A percentile compares a stretch with the other conserved stretches of the same genome.
These are phyloP conservation scores for Lignosus rhinocerotis DNA, from an alignment of 1,284 basidiomycete species.

Conservation along the genomic window DNA sequence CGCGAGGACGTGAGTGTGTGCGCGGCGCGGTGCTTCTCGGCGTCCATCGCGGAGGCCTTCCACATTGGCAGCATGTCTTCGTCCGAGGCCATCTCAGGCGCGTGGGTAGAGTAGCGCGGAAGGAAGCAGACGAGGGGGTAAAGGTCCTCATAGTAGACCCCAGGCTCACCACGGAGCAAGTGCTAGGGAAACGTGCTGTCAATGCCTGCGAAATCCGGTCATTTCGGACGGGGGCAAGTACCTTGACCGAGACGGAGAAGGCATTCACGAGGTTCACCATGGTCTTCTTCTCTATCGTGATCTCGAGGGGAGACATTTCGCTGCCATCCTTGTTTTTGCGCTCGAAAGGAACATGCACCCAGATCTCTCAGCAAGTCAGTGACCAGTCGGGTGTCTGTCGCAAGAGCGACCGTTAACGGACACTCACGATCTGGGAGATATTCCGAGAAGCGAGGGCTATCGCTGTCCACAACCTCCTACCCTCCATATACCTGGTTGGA, in stretches of 20 bases:
- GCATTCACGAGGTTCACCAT: constrained; percentile 73
- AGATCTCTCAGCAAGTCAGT: constrained; percentile 43
- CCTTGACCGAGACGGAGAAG: constrained; percentile 63
- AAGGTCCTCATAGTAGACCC: constrained; percentile 45
- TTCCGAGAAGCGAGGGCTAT: constrained; percentile 55
- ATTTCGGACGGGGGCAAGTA: constrained; percentile 20
- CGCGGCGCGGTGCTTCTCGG: constrained; percentile 23
- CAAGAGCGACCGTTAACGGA: constrained; percentile 2
- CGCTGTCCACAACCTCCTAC: constrained; percentile 63
- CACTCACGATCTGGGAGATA: constrained; percentile 52
- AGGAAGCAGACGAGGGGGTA: constrained; percentile 49
- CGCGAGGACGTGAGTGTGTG: constrained; percentile 22
- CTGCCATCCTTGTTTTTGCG: constrained; percentile 39
- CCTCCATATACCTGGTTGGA: constrained; percentile 54
- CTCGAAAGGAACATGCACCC: constrained; percentile 59
- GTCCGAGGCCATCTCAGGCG: constrained; percentile 31
- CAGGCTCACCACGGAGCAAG: constrained; percentile 46
- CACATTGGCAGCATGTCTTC: constrained; percentile 60
- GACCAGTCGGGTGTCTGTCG: background rate
- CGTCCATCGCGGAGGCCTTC: constrained; percentile 46
- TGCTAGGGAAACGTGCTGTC: constrained; percentile 27
- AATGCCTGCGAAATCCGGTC: background rate
- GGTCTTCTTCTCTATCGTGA: constrained; percentile 70
- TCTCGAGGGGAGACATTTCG: constrained; percentile 44
- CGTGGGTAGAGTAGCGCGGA: constrained; percentile 51